Evolutionary conservation across 345 rosid species (phyloP), one percentile per base, ranked within the genome.

Genomic region (Lumnitzera littorea): DNA sequence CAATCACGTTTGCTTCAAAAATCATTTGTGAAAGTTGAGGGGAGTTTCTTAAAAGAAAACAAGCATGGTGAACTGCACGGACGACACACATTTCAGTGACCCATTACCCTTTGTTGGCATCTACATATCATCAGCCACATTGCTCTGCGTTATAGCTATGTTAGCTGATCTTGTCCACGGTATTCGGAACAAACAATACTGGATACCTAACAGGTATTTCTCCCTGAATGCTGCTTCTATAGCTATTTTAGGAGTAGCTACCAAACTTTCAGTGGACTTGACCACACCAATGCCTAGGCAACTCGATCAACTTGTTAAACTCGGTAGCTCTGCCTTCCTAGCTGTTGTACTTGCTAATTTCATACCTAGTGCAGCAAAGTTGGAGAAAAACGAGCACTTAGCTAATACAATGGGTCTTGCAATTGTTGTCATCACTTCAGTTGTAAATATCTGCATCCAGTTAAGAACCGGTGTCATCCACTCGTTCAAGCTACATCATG

Each of bases 51-150:
- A 29, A 3, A 29, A 29, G 36, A 6, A 29, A 29, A 6, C 5
- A 29, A 1, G 3, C 36, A 29, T 29, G 36, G 3, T 29, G 36
- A 29, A 29, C 36, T 29, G 36, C 7, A 29, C 36, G 36, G 75
- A 81, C 57, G 83, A 78, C 47, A 63, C 70, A n/a, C 75, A 83
- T 66, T 85, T 78, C 68, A 72, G 78, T 17, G 73, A 75, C 68
- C 91, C 96, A 14, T 24, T 85, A 55, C 96, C 88, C 48, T 82
- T 78, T 73, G 85, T 88, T 46, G 96, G 91, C 58, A 14, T 88
- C 64, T 88, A 88, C 51, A 75, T 85, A 12, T 90, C 90, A 29
- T 68, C 62, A 36, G 91, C 91, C 57, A 78, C 96, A 29, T 62
- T 83, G 4, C 75, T 69, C 55, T 83, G 90, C 66, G 90, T 79